phyloP scores from a whole-genome alignment of 2,329 filamentous ascomycete genomes.

The Lasiodiplodia sp. region DNA sequence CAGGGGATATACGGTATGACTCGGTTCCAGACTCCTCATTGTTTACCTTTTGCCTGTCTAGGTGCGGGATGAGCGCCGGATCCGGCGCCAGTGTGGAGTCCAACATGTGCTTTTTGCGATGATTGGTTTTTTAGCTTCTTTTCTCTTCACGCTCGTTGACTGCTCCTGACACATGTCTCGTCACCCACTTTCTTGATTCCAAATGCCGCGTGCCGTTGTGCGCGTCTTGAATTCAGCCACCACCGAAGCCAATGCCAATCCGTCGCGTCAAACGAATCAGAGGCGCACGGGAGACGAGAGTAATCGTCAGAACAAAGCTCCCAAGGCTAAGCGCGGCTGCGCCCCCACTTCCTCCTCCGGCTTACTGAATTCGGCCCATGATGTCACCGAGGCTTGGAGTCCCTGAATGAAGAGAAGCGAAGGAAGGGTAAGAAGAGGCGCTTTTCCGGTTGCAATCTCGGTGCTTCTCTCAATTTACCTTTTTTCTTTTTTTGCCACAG shows the following conservation, averaged over 20 bases:
- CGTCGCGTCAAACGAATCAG: no score
- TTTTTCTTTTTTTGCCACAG: neutral
- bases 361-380: neutral
- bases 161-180: neutral
- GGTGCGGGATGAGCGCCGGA: neutral
- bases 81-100: neutral
- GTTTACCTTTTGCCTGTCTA: slow-evolving; percentile 15
- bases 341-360: neutral
- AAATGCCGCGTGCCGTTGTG: no score
- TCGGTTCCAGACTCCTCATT: neutral
- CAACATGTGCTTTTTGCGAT: neutral
- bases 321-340: neutral
- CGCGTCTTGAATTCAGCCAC: no score
- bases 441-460: neutral
- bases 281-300: no score
- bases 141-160: neutral
- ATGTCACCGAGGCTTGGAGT: neutral
- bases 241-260: no score
- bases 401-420: neutral
- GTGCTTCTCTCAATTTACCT: neutral
- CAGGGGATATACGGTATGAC: neutral
- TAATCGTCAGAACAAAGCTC: neutral
- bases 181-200: no score
- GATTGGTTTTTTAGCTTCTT: neutral
- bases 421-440: neutral